phyloP scores from a whole-genome alignment of 106 monocot genomes.

The Hemerocallis citrina region DNA sequence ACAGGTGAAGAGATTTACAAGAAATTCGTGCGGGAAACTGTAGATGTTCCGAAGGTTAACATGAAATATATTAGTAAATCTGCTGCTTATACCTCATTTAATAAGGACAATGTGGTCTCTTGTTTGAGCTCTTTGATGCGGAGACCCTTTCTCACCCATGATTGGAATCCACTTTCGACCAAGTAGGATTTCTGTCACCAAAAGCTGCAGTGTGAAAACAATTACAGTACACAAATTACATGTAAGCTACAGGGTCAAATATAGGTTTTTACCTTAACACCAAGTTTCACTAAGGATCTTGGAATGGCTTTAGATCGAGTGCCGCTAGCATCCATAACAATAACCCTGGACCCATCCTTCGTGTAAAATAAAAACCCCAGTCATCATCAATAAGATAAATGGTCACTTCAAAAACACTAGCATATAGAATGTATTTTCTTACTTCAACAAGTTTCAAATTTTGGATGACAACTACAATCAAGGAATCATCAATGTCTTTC shows the following conservation, averaged over 20 bases:
- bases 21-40: too few species aligned
- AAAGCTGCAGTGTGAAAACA: neutral
- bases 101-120: constrained; percentile 60
- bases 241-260: neutral
- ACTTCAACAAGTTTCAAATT: constrained; percentile 77
- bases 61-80: neutral
- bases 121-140: constrained; percentile 77
- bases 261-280: constrained; percentile 58
- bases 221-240: neutral
- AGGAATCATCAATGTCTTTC: constrained; percentile 59
- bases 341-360: constrained; percentile 66
- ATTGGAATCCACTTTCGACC: constrained; percentile 73
- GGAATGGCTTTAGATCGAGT: constrained; percentile 78
- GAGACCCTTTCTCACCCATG: constrained; percentile 62
- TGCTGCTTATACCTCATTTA: constrained; percentile 99
- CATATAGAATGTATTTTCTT: constrained; percentile 6
- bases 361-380: neutral
- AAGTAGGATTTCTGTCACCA: constrained; percentile 58
- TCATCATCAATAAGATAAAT: neutral
- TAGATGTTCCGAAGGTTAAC: neutral
- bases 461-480: constrained; percentile 63
- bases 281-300: constrained; percentile 74
- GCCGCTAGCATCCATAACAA: constrained; percentile 79
- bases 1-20: too few species aligned
- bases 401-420: neutral